Evolutionary conservation across 2,329 filamentous ascomycete species (phyloP).

Genomic region (Sarocladiaceae sp.): DNA sequence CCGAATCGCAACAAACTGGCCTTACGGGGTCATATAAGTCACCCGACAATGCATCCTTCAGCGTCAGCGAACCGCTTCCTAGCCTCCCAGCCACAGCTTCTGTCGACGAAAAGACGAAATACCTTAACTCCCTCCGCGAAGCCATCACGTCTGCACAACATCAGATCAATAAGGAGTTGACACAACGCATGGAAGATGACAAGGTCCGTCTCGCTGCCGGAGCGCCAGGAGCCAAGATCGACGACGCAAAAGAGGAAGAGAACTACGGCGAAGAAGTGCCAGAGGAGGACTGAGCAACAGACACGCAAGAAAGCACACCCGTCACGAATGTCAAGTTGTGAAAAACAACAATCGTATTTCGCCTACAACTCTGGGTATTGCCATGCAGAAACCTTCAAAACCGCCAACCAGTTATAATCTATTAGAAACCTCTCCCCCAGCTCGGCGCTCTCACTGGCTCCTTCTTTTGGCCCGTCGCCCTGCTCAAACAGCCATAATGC

Average conservation of each 20-base stretch:
- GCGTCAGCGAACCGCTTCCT: conserved; percentile 31
- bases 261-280: conserved; percentile 84
- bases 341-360: neutral
- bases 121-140: conserved; percentile 54
- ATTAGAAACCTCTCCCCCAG: conserved; percentile 33
- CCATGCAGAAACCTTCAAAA: neutral
- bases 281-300: conserved; percentile 40
- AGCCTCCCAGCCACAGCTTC: conserved; percentile 28
- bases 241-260: conserved; percentile 62
- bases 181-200: conserved; percentile 70
- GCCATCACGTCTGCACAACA: conserved; percentile 58
- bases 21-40: conserved; percentile 53
- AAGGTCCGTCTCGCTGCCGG: conserved; percentile 42
- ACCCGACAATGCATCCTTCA: conserved; percentile 43
- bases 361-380: conserved; percentile 13
- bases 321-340: neutral
- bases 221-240: conserved; percentile 25
- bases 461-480: conserved; percentile 34
- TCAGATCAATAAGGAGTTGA: conserved; percentile 67
- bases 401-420: conserved; percentile 10
- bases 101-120: conserved; percentile 49
- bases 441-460: conserved; percentile 26
- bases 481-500: conserved; percentile 72
- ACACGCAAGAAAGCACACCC: neutral
- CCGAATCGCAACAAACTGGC: conserved; percentile 1